Base-by-base conservation (phyloP, 2,329 filamentous ascomycete species). In the Colletotrichum magnum region DNA sequence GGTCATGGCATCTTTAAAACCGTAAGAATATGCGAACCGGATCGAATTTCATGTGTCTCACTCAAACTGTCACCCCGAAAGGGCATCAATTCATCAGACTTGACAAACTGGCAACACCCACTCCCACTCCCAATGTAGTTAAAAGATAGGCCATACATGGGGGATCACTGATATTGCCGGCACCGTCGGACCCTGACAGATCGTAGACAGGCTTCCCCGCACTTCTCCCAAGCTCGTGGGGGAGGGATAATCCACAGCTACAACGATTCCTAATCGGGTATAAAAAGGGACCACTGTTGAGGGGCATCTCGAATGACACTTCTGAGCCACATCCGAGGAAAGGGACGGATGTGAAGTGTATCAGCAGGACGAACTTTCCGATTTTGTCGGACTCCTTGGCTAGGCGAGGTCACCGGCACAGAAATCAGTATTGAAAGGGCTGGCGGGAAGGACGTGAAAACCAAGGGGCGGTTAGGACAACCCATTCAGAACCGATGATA, bases 131-230 rank as follows among this genome's bases (percentile, higher is more conserved):
- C 26, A n/a, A 47, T 43, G 24, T 6, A 52, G 64, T 16, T 21
- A 58, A 64, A 53, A 52, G 36, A 64, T 64, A 10, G 51, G 59
- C 58, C 43, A 51, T 15, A 47, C n/a, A 21, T n/a, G 18, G 13
- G 21, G 45, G 16, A 12, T 15, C 16, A 7, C 18, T 32, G 16
- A 48, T 18, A 41, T 18, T 13, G n/a, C 16, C 18, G 28, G 28
- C 45, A n/a, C 12, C 3, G n/a, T 10, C 15, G 7, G n/a, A 24
- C 9, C 10, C 10, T 16, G 16, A 4, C 6, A 6, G 12, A 1
- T 15, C 6, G 6, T 7, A 21, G 12, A 3, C 15, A 5, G 36
- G 21, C 24, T 52, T 21, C 53, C 53, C 45, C 45, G 32, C 61
- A n/a, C 15, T 43, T 28, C 32, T 3, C 24, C 41, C 41, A 43